Base-by-base conservation (phyloP, 2,329 filamentous ascomycete species). In the Cladophialophora exuberans region DNA sequence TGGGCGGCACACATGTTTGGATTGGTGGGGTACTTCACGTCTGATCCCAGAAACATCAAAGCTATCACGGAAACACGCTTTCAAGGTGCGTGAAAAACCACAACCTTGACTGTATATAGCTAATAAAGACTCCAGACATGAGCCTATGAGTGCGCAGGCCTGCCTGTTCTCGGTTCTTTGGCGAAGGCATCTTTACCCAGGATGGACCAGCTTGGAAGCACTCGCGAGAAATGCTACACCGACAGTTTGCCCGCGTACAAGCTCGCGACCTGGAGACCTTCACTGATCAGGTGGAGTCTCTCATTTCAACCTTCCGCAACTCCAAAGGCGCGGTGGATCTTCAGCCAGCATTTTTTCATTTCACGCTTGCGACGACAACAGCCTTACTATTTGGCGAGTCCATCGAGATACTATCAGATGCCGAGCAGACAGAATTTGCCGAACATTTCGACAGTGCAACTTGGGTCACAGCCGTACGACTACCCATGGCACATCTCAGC, bases 291-390 rank as follows among this genome's bases (percentile, higher is more conserved):
- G 65, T 65, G 11, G 31, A 59, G n/a, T 42, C 15, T 9, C 41
- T 60, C 15, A 43, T 57, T 4, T 39, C 45, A 1, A 44, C 30
- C 28, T 35, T 64, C 28, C 50, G 44, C 28, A 15, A 44, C 18
- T 54, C 38, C 6, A 49, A 39, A 2, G 52, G 46, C 18, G 26
- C 42, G 10, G 68, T 78, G 4, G 77, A 81, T 57, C 65, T 80
- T 3, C 73, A 76, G 59, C 71, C 70, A 0, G 65, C 79, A 7
- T 75, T 79, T 61, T 79, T 79, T 67, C 70, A 72, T 30, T 68
- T 78, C 35, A 78, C 77, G 1, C 67, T 80, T 11, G 76, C 80
- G 54, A 73, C 74, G 0, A 71, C 77, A 0, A 78, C 77, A 9
- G 72, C 77, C 41, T 50, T 46, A n/a, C 43, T 46, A 9, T 46